phyloP scores from a whole-genome alignment of 2,329 filamentous ascomycete genomes.

The Penicillium rolfsii region DNA sequence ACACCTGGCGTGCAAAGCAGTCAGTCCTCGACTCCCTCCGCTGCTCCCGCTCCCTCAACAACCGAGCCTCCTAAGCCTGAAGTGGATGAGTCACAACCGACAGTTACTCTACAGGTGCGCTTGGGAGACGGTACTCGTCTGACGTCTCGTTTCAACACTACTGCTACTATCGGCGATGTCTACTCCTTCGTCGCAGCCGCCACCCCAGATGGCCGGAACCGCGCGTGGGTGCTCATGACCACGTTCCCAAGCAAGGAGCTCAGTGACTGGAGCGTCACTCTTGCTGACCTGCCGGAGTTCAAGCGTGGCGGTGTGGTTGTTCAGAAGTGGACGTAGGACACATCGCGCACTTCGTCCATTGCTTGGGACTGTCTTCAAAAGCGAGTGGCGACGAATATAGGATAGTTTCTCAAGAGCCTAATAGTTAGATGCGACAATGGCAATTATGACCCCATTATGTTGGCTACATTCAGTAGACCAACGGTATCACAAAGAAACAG shows the following conservation, averaged over 20 bases:
- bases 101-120: conserved; percentile 63
- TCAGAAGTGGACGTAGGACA: conserved; percentile 51
- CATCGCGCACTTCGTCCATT: neutral
- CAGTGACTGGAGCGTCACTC: conserved; percentile 54
- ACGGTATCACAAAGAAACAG: neutral
- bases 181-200: conserved; percentile 63
- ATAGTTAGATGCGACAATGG: conserved; percentile 3
- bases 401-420: neutral
- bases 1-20: conserved; percentile 56
- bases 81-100: conserved; percentile 62
- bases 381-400: conserved; percentile 10
- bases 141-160: conserved; percentile 66
- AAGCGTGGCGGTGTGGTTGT: conserved; percentile 56
- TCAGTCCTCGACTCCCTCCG: conserved; percentile 38
- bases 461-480: conserved; percentile 8
- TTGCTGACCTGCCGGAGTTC: conserved; percentile 54
- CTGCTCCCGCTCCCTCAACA: conserved; percentile 25
- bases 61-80: conserved; percentile 46
- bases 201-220: conserved; percentile 52
- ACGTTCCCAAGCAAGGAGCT: conserved; percentile 68
- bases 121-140: conserved; percentile 66
- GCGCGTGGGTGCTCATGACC: conserved; percentile 65
- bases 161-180: conserved; percentile 66
- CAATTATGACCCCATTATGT: conserved; percentile 1
- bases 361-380: conserved; percentile 9